These are phyloP conservation scores for Fusarium sp. DNA, from an alignment of 2,329 filamentous ascomycete genomes.

Conservation along the genomic window DNA sequence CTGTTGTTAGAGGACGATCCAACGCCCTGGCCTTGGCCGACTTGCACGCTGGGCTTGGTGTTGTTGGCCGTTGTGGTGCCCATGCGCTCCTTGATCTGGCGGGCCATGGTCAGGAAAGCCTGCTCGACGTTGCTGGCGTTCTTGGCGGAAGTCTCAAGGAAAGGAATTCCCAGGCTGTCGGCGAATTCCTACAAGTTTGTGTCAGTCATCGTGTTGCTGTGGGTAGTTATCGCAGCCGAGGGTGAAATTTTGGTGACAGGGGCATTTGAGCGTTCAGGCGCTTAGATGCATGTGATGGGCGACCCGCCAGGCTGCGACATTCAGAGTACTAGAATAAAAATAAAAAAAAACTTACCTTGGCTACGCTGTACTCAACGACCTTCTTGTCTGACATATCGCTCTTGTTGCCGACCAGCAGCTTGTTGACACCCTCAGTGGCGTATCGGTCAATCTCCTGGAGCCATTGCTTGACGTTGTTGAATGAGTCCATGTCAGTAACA, in stretches of 20 bases:
- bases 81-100: slow-evolving; percentile 99
- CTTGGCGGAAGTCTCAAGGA: slow-evolving; percentile 99
- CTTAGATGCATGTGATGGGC: slow-evolving; percentile 37
- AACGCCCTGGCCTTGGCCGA: slow-evolving; percentile 93
- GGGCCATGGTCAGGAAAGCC: slow-evolving; percentile 99
- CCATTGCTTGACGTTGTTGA: slow-evolving; percentile 99
- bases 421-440: slow-evolving; percentile 99
- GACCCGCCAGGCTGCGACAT: slow-evolving; percentile 1
- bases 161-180: slow-evolving; percentile 97
- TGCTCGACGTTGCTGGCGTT: slow-evolving; percentile 99
- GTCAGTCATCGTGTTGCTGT: slow-evolving; percentile 31
- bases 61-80: slow-evolving; percentile 94
- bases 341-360: slow-evolving; percentile 78
- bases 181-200: slow-evolving; percentile 82
- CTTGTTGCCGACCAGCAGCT: slow-evolving; percentile 99
- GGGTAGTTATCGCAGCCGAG: slow-evolving; percentile 1
- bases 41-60: slow-evolving; percentile 98
- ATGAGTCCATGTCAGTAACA: slow-evolving; percentile 99
- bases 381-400: slow-evolving; percentile 99
- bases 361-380: slow-evolving; percentile 98
- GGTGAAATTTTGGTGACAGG: slow-evolving; percentile 15
- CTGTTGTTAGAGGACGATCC: slow-evolving; percentile 85
- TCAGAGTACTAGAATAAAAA: background rate
- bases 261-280: slow-evolving; percentile 9
- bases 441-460: slow-evolving; percentile 99